phyloP scores from a whole-genome alignment of 2,329 filamentous ascomycete genomes.

The Venturia carpophila region DNA sequence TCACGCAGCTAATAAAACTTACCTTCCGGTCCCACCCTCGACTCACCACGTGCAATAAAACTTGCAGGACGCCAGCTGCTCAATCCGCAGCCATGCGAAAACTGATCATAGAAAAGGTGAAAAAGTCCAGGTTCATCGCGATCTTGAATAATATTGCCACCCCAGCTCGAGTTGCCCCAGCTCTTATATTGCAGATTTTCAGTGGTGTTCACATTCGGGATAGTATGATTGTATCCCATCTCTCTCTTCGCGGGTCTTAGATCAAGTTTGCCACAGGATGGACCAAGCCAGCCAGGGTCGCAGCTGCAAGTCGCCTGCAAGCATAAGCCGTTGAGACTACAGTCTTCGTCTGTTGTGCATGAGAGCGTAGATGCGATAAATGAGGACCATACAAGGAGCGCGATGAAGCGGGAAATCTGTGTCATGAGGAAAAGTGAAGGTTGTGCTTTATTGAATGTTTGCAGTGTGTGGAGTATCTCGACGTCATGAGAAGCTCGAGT shows the following conservation, averaged over 20 bases:
- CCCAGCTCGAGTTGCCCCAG: neutral
- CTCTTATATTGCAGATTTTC: neutral
- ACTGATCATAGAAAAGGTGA: neutral
- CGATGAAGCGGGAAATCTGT: too few relatives aligned
- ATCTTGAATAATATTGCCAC: neutral
- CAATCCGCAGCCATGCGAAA: neutral
- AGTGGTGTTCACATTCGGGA: neutral
- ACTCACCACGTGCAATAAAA: neutral
- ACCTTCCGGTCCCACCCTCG: neutral
- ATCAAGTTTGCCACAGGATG: neutral
- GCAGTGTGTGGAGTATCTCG: too few relatives aligned
- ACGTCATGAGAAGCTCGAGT: too few relatives aligned
- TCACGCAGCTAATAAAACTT: neutral
- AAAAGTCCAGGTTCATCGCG: neutral
- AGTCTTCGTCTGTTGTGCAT: neutral
- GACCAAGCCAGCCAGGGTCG: neutral
- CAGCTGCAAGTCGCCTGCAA: neutral
- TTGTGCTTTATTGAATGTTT: too few relatives aligned
- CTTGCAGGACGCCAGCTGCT: neutral
- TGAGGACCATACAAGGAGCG: too few relatives aligned
- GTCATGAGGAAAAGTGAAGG: too few relatives aligned
- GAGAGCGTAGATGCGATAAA: neutral
- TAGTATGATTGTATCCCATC: neutral
- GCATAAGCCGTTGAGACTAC: neutral
- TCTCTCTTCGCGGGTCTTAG: neutral